Percentiles rank a stretch among this genome's conserved stretches.
These are phyloP conservation scores for Francoa sonchifolia DNA, from an alignment of 441 rosid species.

Conservation along the genomic window DNA sequence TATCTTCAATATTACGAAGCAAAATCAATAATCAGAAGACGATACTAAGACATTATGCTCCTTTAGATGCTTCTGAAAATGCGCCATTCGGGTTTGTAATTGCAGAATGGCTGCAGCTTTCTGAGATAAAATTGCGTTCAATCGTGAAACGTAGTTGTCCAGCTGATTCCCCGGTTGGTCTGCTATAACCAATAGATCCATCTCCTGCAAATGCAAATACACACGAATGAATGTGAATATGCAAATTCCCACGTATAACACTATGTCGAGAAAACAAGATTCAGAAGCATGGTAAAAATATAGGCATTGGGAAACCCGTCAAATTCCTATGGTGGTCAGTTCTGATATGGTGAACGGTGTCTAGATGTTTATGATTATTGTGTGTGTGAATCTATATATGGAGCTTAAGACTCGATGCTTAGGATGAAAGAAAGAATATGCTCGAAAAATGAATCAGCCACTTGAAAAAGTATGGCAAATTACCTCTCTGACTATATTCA, in stretches of 20 bases:
- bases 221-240: neutral
- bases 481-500: slow-evolving; percentile 58
- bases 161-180: slow-evolving; percentile 84
- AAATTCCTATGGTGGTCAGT: too few relatives aligned
- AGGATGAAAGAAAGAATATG: too few relatives aligned
- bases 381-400: neutral
- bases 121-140: slow-evolving; percentile 43
- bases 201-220: slow-evolving; percentile 30
- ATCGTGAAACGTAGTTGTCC: slow-evolving; percentile 49
- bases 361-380: neutral
- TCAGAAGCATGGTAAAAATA: neutral
- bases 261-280: neutral
- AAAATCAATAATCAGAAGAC: slow-evolving; percentile 30
- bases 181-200: slow-evolving; percentile 50
- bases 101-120: slow-evolving; percentile 51
- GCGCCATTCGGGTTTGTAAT: slow-evolving; percentile 46
- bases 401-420: neutral
- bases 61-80: slow-evolving; percentile 66
- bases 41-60: slow-evolving; percentile 67
- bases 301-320: too few relatives aligned
- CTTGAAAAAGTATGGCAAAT: too few relatives aligned
- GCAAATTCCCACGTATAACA: neutral
- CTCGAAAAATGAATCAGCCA: neutral
- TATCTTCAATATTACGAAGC: too few relatives aligned
- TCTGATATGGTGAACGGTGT: too few relatives aligned